These are phyloP conservation scores for Pseudogymnoascus sp. DNA, from an alignment of 2,329 filamentous ascomycete species.

Conservation along the genomic window DNA sequence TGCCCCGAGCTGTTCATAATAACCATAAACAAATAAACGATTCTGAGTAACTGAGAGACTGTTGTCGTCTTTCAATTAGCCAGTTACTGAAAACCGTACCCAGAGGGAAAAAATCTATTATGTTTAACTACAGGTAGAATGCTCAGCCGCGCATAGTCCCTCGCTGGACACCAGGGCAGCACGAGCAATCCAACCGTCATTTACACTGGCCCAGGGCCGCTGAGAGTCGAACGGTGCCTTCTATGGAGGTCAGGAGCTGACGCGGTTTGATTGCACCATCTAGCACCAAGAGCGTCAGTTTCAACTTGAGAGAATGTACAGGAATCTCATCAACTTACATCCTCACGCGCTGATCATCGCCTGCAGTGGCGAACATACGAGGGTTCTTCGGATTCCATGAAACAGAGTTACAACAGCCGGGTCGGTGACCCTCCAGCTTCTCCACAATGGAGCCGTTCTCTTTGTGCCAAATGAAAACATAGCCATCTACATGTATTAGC, in stretches of 20 bases:
- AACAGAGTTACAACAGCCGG: conserved; percentile 76
- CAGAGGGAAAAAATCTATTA: not conserved
- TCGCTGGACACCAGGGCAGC: too few species aligned
- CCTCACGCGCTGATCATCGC: conserved; percentile 77
- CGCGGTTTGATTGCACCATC: not conserved
- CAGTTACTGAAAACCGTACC: not conserved
- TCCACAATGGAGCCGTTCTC: conserved; percentile 70
- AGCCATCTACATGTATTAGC: conserved; percentile 41
- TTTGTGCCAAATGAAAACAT: conserved; percentile 86
- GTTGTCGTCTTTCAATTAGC: not conserved
- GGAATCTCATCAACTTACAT: conserved; percentile 55
- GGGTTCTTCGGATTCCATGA: conserved; percentile 82
- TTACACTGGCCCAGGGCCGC: not conserved
- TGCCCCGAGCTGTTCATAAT: not conserved
- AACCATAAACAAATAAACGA: not conserved
- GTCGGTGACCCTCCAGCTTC: conserved; percentile 64
- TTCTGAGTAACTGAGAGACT: not conserved
- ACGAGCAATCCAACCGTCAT: not conserved
- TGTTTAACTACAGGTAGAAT: not conserved
- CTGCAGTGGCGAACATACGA: conserved; percentile 80
- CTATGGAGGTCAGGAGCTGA: not conserved
- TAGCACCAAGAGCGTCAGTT: not conserved
- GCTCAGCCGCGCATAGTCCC: not conserved
- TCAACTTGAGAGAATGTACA: too few species aligned
- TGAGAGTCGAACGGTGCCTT: not conserved